Conservation (phyloP, 257 asterid species). For the Capsicum rhomboideum region DNA sequence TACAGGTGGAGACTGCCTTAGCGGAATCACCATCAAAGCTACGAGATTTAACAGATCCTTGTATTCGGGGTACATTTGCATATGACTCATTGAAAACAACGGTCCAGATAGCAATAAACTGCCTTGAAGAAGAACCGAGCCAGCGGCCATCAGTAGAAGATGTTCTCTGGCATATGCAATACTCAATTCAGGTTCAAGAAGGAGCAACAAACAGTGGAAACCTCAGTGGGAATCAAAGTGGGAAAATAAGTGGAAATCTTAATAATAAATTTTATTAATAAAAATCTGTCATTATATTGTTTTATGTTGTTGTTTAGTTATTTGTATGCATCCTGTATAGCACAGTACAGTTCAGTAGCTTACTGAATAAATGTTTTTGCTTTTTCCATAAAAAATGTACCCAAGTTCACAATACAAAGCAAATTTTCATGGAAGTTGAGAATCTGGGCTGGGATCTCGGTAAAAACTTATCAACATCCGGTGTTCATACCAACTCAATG, state of each 20-base stretch:
- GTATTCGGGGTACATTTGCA: conserved; percentile 80
- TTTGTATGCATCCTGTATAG: neutral
- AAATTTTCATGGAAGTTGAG: neutral
- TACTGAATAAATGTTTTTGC: neutral
- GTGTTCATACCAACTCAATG: neutral
- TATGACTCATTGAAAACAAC: conserved; percentile 78
- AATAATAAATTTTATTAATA: conserved; percentile 31
- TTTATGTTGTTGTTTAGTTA: neutral
- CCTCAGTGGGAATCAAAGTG: conserved; percentile 42
- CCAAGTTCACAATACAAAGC: neutral
- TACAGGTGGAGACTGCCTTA: conserved; percentile 68
- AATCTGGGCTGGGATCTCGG: neutral
- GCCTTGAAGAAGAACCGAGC: conserved; percentile 56
- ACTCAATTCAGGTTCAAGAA: conserved; percentile 95
- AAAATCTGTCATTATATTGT: neutral
- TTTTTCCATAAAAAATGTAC: neutral
- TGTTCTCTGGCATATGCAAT: conserved; percentile 98
- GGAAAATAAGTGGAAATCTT: conserved; percentile 38
- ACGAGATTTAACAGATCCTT: conserved; percentile 62
- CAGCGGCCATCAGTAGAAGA: conserved; percentile 84
- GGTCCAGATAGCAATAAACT: conserved; percentile 63
- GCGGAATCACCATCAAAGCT: conserved; percentile 77
- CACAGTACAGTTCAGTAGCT: neutral
- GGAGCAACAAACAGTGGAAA: conserved; percentile 90
- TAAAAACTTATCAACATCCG: neutral